Base-by-base conservation (phyloP, 164 flowering plant species). In the Sextonia rubra region DNA sequence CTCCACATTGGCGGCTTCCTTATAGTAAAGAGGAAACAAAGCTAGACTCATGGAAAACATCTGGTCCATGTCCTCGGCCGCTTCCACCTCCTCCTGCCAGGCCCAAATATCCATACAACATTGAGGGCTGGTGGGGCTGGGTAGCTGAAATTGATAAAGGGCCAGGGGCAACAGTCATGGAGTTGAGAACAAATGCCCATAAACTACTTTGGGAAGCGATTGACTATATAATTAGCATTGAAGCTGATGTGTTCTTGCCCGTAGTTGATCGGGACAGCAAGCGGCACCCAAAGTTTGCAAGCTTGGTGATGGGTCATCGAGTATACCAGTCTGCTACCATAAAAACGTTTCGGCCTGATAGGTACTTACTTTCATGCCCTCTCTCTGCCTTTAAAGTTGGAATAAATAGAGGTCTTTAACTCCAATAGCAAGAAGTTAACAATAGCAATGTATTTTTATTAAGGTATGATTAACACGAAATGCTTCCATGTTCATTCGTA, bases 71-170 rank as follows among this genome's bases (percentile, higher is more conserved):
- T n/a, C 99, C 99, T 74, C 88, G 93, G 37, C 98, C 99, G 22
- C 96, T 90, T 69, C 91, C 98, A 61, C 99, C 99, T 12, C 99
- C 99, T 70, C 97, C 99, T 27, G 89, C 93, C 6, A 82, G 97
- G 63, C 90, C 90, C 2, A 95, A 90, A 73, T 89, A 85, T 69
- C 85, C 91, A 20, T 86, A 95, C 73, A 93, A 93, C 70, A 84
- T 90, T 47, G 98, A 95, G 76, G 99, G 99, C 4, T 95, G 99
- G 99, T 95, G 98, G 98, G 97, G 99, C 58, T 95, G 97, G 99
- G 98, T 95, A 22, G 97, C 97, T 60, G 93, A 93, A 83, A 91
- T 87, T 66, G 98, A 93, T 75, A 90, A 87, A 71, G 99, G 93
- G 75, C 99, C 99, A 65, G 97, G 86, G 27, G 86, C 86, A 71